A percentile compares a stretch with the other conserved stretches of the same genome.
These are phyloP conservation scores for Lentinula novae-zelandiae DNA, from an alignment of 1,284 basidiomycete genomes.

Conservation along the genomic window DNA sequence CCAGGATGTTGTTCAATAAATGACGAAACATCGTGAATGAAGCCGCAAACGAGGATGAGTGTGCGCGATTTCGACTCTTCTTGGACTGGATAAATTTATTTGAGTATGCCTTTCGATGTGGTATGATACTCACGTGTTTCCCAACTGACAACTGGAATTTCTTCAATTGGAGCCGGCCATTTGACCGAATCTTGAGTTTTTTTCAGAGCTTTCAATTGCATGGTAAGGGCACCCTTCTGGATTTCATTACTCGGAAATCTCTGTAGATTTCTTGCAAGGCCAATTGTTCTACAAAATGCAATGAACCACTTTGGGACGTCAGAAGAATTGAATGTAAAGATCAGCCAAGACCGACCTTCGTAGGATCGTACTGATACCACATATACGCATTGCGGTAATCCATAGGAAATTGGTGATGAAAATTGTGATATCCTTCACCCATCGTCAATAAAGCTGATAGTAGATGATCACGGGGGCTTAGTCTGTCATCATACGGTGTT, in stretches of 20 bases:
- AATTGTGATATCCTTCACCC: slow-evolving; percentile 94
- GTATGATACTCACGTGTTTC: slow-evolving; percentile 59
- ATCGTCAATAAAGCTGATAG: slow-evolving; percentile 84
- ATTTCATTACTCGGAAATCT: slow-evolving; percentile 89
- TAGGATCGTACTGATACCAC: slow-evolving; percentile 69
- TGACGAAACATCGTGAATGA: slow-evolving; percentile 78
- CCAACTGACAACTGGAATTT: slow-evolving; percentile 80
- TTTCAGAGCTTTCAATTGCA: slow-evolving; percentile 79
- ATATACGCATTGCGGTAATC: slow-evolving; percentile 51
- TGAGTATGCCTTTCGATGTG: slow-evolving; percentile 3
- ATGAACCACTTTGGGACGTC: slow-evolving; percentile 75
- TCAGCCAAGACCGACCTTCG: slow-evolving; percentile 17
- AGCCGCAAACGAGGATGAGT: slow-evolving; percentile 76
- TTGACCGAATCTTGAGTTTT: slow-evolving; percentile 57
- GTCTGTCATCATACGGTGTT: slow-evolving; percentile 81
- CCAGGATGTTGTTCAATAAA: slow-evolving; percentile 73
- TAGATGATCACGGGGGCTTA: slow-evolving; percentile 81
- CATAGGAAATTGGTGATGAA: slow-evolving; percentile 74
- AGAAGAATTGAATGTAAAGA: neutral
- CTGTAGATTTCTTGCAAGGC: slow-evolving; percentile 74
- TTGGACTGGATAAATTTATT: slow-evolving; percentile 44
- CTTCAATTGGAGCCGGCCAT: slow-evolving; percentile 66
- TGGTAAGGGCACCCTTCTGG: slow-evolving; percentile 74
- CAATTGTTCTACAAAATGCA: slow-evolving; percentile 52
- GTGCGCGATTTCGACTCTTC: slow-evolving; percentile 61